Conservation (phyloP, 805 yeast species). For the Starmera dryadoides region DNA sequence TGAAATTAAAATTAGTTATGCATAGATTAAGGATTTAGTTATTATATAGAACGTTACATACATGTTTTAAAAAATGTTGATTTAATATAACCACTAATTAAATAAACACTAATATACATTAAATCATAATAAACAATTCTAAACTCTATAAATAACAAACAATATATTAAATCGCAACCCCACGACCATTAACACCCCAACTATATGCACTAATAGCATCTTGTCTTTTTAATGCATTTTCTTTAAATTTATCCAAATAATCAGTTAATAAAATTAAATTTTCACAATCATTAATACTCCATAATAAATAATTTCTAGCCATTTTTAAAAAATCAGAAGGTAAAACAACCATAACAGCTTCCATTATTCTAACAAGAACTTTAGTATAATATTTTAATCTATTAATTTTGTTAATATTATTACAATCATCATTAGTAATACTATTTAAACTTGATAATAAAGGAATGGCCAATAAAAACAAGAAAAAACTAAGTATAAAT, state of each 20-base stretch:
- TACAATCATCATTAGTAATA: slow-evolving; percentile 9
- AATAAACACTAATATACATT: too few relatives aligned
- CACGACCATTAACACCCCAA: slow-evolving; percentile 30
- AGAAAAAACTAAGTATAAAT: slow-evolving; percentile 12
- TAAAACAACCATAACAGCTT: slow-evolving; percentile 21
- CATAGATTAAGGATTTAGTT: too few relatives aligned
- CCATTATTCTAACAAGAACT: slow-evolving; percentile 15
- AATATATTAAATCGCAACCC: slow-evolving; percentile 22
- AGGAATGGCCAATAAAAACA: slow-evolving; percentile 14
- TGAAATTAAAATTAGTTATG: slow-evolving; percentile 11
- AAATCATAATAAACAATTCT: too few relatives aligned
- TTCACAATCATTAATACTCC: slow-evolving; percentile 18
- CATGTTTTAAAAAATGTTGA: too few relatives aligned
- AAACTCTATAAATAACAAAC: too few relatives aligned
- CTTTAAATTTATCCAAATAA: slow-evolving; percentile 11
- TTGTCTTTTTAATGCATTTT: slow-evolving; percentile 17
- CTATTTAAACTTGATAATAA: slow-evolving; percentile 15
- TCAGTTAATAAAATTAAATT: slow-evolving; percentile 14
- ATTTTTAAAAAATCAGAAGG: slow-evolving; percentile 21
- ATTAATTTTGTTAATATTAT: slow-evolving; percentile 13
- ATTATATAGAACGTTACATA: too few relatives aligned
- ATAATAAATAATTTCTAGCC: slow-evolving; percentile 15
- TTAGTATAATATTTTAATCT: slow-evolving; percentile 17
- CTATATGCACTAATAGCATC: slow-evolving; percentile 26
- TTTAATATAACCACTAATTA: too few relatives aligned